Base-by-base conservation (phyloP, 2,329 filamentous ascomycete species). In the Pseudogymnoascus sp. region DNA sequence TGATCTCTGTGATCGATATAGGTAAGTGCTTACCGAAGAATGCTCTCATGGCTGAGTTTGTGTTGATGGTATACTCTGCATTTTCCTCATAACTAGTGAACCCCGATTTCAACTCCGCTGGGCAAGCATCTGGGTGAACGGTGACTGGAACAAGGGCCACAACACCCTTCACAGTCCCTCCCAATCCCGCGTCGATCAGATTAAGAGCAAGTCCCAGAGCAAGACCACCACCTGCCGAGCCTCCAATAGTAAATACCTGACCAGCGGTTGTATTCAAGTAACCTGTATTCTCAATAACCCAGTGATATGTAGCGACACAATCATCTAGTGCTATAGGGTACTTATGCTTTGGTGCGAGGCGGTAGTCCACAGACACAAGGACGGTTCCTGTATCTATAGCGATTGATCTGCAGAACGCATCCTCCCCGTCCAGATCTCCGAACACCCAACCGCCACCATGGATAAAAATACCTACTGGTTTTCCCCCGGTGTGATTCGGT, bases 141-240 rank as follows among this genome's bases (percentile, higher is more conserved):
- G 74, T 73, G 3, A 68, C 69, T 6, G 76, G 76, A 5, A 75
- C 72, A 16, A 75, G 64, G 1, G 72, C 72, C 3, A 75, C 65
- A 3, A 77, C 70, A 23, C 76, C 76, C n/a, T 73, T 70, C n/a
- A 78, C 63, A 1, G 68, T 65, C 26, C 72, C 68, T 21, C 69
- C 71, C 5, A 70, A 59, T 2, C 71, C 73, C 19, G 73, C 70
- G 59, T 77, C 75, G 60, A 77, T 68, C 11, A 76, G 67, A 62
- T 68, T 72, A 62, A 78, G 68, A 19, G 74, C 75, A 12, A 71
- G 63, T 10, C 70, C 71, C 7, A 78, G 69, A 0, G 74, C 74
- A 19, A 77, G 66, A 21, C 73, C 72, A 14, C 69, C 75, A 33
- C 76, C 76, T 11, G 76, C 76, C 7, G 75, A 77, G 3, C 69